A percentile compares a stretch with the other conserved stretches of the same genome.
phyloP scores from a whole-genome alignment of 257 asterid species.

The Buddleja alternifolia region DNA sequence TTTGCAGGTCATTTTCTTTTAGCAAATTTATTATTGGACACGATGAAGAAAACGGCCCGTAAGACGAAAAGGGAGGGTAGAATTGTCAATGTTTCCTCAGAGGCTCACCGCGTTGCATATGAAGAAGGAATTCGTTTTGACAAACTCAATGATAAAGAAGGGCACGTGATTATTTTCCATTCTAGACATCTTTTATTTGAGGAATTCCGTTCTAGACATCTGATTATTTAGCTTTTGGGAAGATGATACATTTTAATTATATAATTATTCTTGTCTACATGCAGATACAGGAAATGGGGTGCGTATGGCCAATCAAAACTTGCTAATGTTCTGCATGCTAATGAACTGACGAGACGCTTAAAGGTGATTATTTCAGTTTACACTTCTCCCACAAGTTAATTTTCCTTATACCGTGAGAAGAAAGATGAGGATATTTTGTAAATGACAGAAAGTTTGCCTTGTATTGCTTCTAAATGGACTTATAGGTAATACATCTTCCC shows the following conservation, averaged over 20 bases:
- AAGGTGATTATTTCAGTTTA: conserved; percentile 46
- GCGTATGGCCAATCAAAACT: conserved; percentile 95
- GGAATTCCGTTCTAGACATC: too few relatives aligned
- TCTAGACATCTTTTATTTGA: too few relatives aligned
- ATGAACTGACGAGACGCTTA: conserved; percentile 65
- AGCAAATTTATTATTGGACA: conserved; percentile 69
- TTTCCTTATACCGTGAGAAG: not conserved
- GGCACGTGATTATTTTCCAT: conserved; percentile 36
- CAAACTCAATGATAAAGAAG: conserved; percentile 57
- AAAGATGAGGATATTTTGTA: not conserved
- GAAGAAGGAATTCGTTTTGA: conserved; percentile 71
- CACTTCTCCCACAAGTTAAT: not conserved
- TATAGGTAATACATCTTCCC: not conserved
- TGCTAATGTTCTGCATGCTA: conserved; percentile 71
- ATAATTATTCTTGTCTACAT: conserved; percentile 22
- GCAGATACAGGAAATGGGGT: conserved; percentile 53
- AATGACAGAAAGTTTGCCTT: not conserved
- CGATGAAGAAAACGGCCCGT: conserved; percentile 73
- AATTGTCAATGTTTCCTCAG: conserved; percentile 82
- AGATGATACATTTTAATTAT: not conserved
- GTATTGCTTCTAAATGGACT: not conserved
- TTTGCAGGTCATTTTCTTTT: conserved; percentile 91
- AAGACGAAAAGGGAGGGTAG: conserved; percentile 75
- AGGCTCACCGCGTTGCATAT: conserved; percentile 61
- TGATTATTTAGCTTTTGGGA: not conserved